Conservation (phyloP, 2,329 filamentous ascomycete genomes). For the Knufia fluminis region DNA sequence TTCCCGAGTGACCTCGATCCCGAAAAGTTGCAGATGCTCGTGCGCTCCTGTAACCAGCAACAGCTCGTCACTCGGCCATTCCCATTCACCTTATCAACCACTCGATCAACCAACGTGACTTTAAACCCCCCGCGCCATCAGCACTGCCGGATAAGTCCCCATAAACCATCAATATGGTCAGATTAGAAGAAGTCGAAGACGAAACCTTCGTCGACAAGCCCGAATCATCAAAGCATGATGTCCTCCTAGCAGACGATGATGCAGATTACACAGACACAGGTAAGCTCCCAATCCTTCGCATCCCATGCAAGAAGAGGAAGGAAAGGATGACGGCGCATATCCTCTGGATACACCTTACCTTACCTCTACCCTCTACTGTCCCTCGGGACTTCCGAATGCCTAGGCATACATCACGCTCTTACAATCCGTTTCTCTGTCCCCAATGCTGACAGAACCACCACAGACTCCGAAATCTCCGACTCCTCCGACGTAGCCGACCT, state of each 20-base stretch:
- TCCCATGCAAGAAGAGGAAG: no score
- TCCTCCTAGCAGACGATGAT: conserved; percentile 43
- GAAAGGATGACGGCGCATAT: no score
- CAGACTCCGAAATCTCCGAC: conserved; percentile 76
- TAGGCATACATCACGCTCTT: not conserved
- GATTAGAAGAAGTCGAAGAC: conserved; percentile 92
- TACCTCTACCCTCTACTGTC: no score
- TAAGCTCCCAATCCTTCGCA: conserved; percentile 46
- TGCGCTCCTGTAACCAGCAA: no score
- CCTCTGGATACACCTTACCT: no score
- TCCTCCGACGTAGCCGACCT: conserved; percentile 56
- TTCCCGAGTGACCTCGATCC: no score
- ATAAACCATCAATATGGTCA: conserved; percentile 58
- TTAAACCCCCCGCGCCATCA: no score
- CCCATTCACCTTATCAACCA: not conserved
- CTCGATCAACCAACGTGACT: not conserved
- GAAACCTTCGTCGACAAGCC: conserved; percentile 78
- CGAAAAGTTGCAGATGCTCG: conserved; percentile 5
- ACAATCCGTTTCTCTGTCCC: conserved; percentile 5
- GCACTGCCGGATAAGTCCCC: not conserved
- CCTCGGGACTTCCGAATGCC: no score
- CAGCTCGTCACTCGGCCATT: not conserved
- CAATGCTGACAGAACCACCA: conserved; percentile 11
- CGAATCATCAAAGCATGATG: conserved; percentile 53
- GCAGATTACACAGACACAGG: conserved; percentile 90